These are phyloP conservation scores for Talaromyces sp. DNA, from an alignment of 2,329 filamentous ascomycete genomes.

Conservation along the genomic window DNA sequence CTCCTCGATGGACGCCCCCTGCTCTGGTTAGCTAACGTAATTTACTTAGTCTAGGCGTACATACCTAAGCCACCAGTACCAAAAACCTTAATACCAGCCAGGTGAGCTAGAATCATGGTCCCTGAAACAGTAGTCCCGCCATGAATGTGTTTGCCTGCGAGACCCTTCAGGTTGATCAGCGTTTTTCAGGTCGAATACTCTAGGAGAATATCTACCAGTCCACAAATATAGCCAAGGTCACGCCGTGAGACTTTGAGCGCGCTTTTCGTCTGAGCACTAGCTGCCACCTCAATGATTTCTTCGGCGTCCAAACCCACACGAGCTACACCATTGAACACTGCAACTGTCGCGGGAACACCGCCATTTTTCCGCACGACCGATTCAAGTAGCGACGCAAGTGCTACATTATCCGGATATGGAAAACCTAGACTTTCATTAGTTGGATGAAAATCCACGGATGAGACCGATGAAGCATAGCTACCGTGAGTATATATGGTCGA, in stretches of 20 bases:
- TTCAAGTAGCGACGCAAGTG: conserved; percentile 77
- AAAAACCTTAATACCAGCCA: conserved; percentile 88
- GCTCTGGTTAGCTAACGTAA: conserved; percentile 22
- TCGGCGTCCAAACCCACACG: conserved; percentile 72
- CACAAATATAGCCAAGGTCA: conserved; percentile 79
- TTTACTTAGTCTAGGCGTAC: conserved; percentile 1
- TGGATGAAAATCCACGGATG: not conserved
- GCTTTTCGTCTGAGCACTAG: conserved; percentile 62
- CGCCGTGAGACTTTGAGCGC: conserved; percentile 83
- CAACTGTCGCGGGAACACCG: conserved; percentile 85
- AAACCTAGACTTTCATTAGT: conserved; percentile 52
- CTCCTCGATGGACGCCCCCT: conserved; percentile 87
- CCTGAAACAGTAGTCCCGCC: conserved; percentile 92
- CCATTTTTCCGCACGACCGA: conserved; percentile 77
- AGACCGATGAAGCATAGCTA: conserved; percentile 26
- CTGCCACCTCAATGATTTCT: conserved; percentile 69
- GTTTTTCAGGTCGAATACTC: not conserved
- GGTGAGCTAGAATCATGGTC: conserved; percentile 83
- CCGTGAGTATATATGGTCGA: conserved; percentile 98
- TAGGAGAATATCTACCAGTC: conserved; percentile 55
- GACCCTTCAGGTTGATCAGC: conserved; percentile 48
- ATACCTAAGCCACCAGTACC: conserved; percentile 82
- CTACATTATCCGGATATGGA: conserved; percentile 69
- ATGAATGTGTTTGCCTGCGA: conserved; percentile 67
- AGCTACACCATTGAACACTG: conserved; percentile 78